These are phyloP conservation scores for Anastatica hierochuntica DNA, from an alignment of 345 rosid species.

Conservation along the genomic window DNA sequence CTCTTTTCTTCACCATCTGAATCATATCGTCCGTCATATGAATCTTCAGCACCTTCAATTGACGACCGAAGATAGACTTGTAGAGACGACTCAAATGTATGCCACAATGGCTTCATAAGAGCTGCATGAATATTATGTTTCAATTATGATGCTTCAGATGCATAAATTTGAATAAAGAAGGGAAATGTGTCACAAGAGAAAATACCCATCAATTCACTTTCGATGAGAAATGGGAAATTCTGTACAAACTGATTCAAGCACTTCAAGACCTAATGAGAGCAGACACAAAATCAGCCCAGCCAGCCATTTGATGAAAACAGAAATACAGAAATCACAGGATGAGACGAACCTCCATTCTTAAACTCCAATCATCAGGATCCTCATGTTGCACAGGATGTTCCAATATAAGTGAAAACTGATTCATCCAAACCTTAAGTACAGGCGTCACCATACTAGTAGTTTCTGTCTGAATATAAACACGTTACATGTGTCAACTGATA, in stretches of 20 bases:
- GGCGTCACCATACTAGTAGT: constrained; percentile 45
- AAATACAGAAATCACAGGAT: not conserved
- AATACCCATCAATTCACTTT: constrained; percentile 64
- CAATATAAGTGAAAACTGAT: constrained; percentile 52
- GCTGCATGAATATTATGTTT: constrained; percentile 38
- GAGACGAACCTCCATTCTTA: constrained; percentile 78
- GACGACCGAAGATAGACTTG: constrained; percentile 61
- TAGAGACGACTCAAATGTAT: constrained; percentile 75
- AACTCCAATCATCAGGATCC: constrained; percentile 92
- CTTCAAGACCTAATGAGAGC: constrained; percentile 55
- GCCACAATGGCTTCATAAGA: constrained; percentile 76
- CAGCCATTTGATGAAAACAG: not conserved
- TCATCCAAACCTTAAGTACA: constrained; percentile 68
- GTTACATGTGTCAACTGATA: constrained; percentile 28
- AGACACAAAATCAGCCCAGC: not conserved
- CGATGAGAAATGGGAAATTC: constrained; percentile 63
- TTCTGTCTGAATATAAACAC: constrained; percentile 63
- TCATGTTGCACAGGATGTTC: constrained; percentile 63
- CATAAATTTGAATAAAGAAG: not conserved
- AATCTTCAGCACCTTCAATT: constrained; percentile 63
- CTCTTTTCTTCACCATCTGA: constrained; percentile 92
- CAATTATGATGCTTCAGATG: constrained; percentile 6
- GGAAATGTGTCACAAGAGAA: constrained; percentile 10
- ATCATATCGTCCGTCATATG: constrained; percentile 76
- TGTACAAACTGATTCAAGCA: constrained; percentile 87